Percentiles rank a stretch among this genome's conserved stretches.
These are phyloP conservation scores for Penstemon newberryi DNA, from an alignment of 257 asterid species.

Conservation along the genomic window DNA sequence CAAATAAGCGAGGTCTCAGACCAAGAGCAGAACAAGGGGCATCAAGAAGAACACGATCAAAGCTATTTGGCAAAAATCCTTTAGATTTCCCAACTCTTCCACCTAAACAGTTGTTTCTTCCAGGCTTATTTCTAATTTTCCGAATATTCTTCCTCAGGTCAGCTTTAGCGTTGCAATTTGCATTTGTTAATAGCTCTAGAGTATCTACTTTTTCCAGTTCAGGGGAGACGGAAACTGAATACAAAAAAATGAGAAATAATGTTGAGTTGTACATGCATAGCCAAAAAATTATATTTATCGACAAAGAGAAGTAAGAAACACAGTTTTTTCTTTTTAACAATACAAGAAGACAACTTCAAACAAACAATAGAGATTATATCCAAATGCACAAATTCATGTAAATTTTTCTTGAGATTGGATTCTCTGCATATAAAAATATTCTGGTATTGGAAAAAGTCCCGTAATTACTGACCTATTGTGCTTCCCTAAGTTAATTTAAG, in stretches of 20 bases:
- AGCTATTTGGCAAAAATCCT: slow-evolving; percentile 86
- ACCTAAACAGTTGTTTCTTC: slow-evolving; percentile 68
- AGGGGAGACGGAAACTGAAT: slow-evolving; percentile 19
- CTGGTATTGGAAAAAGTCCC: too few relatives aligned
- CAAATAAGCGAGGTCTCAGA: slow-evolving; percentile 87
- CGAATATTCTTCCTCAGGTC: slow-evolving; percentile 55
- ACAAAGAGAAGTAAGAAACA: neutral
- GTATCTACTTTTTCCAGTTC: slow-evolving; percentile 36
- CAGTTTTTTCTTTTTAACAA: neutral
- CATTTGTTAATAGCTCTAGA: slow-evolving; percentile 40
- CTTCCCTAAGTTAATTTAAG: too few relatives aligned
- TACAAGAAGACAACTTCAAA: too few relatives aligned
- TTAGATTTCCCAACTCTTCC: slow-evolving; percentile 71
- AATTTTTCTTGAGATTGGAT: too few relatives aligned
- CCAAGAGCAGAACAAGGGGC: slow-evolving; percentile 99
- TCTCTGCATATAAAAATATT: too few relatives aligned
- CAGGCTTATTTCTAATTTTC: slow-evolving; percentile 76
- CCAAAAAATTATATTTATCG: neutral
- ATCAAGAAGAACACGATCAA: slow-evolving; percentile 97
- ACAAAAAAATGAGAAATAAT: slow-evolving; percentile 22
- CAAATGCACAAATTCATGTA: too few relatives aligned
- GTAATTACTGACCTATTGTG: too few relatives aligned
- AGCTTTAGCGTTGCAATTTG: slow-evolving; percentile 49
- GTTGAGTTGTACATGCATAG: neutral
- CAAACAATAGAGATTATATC: too few relatives aligned